Conservation (phyloP, 2,329 filamentous ascomycete species). For the Pseudodiploospora longispora region DNA sequence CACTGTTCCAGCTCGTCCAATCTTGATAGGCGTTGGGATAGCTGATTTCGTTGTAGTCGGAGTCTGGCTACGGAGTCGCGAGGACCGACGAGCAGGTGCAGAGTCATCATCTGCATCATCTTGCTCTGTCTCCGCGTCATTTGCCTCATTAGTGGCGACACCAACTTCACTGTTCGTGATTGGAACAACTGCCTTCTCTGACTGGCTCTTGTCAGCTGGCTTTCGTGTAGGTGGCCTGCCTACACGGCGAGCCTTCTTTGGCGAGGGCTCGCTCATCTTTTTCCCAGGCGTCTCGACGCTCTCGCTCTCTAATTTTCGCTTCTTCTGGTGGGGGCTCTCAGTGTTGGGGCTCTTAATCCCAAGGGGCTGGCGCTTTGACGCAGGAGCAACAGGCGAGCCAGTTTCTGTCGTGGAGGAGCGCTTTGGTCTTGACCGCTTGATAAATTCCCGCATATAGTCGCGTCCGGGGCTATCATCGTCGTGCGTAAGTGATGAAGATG, state of each 20-base stretch:
- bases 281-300: constrained; percentile 13
- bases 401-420: constrained; percentile 20
- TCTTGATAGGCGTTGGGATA: constrained; percentile 26
- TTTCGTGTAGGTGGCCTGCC: constrained; percentile 6
- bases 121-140: constrained; percentile 1
- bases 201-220: constrained; percentile 2
- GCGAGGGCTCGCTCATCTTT: constrained; percentile 12
- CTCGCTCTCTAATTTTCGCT: constrained; percentile 22
- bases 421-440: constrained; percentile 23
- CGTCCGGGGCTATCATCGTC: constrained; percentile 26
- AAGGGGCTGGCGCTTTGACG: constrained; percentile 21
- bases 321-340: constrained; percentile 23
- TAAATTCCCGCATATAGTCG: constrained; percentile 27
- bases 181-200: constrained; percentile 12
- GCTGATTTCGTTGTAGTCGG: constrained; percentile 20
- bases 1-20: constrained; percentile 15
- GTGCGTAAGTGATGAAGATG: constrained; percentile 1
- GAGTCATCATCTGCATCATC: constrained; percentile 4
- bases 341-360: constrained; percentile 28
- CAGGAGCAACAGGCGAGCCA: constrained; percentile 22
- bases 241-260: constrained; percentile 17
- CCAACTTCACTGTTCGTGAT: constrained; percentile 2
- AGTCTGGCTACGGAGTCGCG: constrained; percentile 21
- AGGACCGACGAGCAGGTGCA: constrained; percentile 22
- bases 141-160: constrained; percentile 1